Conservation (phyloP, 805 yeast genomes). For the Cyberlindnera petersonii region DNA sequence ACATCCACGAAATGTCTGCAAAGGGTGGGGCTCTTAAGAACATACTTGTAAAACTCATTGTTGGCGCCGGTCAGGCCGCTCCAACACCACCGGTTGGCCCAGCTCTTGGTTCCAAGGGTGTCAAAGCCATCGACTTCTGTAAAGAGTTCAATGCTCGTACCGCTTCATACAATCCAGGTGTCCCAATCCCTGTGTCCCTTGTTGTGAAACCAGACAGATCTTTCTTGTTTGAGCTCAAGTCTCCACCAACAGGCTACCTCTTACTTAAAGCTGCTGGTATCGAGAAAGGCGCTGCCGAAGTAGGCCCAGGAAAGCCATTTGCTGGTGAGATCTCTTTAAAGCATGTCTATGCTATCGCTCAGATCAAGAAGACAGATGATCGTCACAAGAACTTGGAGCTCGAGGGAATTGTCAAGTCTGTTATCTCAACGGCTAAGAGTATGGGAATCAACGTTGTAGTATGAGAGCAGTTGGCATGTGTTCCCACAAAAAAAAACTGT, state of each 20-base stretch:
- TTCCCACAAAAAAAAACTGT: no score
- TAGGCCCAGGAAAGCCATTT: slow-evolving; percentile 47
- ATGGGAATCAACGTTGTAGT: slow-evolving; percentile 82
- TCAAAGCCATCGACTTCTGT: slow-evolving; percentile 96
- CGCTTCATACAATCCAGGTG: slow-evolving; percentile 78
- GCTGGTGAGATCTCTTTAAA: slow-evolving; percentile 75
- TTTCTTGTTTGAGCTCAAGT: slow-evolving; percentile 78
- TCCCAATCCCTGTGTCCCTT: slow-evolving; percentile 83
- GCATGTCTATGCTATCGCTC: slow-evolving; percentile 92
- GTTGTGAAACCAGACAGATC: slow-evolving; percentile 91
- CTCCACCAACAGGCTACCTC: slow-evolving; percentile 90
- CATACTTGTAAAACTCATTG: slow-evolving; percentile 81
- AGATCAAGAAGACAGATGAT: slow-evolving; percentile 83
- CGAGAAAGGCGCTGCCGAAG: slow-evolving; percentile 69
- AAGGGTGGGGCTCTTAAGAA: slow-evolving; percentile 27
- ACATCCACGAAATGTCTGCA: slow-evolving; percentile 20
- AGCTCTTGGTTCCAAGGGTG: slow-evolving; percentile 97
- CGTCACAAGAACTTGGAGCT: slow-evolving; percentile 68
- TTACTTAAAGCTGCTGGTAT: slow-evolving; percentile 77
- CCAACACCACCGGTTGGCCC: slow-evolving; percentile 99
- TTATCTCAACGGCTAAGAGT: slow-evolving; percentile 84
- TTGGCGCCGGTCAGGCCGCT: slow-evolving; percentile 96
- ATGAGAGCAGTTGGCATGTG: no score
- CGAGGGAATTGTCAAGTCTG: slow-evolving; percentile 74
- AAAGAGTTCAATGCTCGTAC: slow-evolving; percentile 98